A percentile compares a stretch with the other conserved stretches of the same genome.
Evolutionary conservation across 2,329 filamentous ascomycete genomes (phyloP).

Genomic region (Trichoderma hamatum): DNA sequence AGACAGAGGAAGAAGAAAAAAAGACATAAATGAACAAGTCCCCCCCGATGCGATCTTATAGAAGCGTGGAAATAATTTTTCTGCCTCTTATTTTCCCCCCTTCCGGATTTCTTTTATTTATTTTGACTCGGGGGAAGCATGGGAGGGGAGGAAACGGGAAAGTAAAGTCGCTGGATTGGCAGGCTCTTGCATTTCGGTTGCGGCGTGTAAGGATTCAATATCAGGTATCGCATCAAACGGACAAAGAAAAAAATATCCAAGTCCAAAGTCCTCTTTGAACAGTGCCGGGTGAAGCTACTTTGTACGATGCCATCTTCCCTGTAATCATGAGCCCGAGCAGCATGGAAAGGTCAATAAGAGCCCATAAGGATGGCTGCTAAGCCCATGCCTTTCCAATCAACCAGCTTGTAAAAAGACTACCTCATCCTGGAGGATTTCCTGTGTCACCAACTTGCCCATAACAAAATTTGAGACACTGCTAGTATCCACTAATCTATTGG

Average conservation of each 20-base stretch:
- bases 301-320: background rate
- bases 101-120: constrained; percentile 25
- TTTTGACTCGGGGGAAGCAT: background rate
- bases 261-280: constrained; percentile 23
- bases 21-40: constrained; percentile 38
- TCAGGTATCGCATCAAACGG: constrained; percentile 54
- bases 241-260: constrained; percentile 45
- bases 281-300: background rate
- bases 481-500: background rate
- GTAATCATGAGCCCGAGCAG: too few species aligned
- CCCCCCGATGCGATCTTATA: constrained; percentile 41
- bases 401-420: background rate
- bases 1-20: constrained; percentile 34
- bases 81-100: constrained; percentile 16
- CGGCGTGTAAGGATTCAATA: constrained; percentile 57
- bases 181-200: constrained; percentile 57
- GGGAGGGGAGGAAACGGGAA: constrained; percentile 31
- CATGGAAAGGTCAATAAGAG: background rate
- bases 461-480: background rate
- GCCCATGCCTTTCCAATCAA: background rate
- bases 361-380: background rate
- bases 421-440: background rate
- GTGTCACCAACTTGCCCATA: background rate
- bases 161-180: constrained; percentile 48
- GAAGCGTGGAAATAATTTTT: constrained; percentile 33